phyloP scores from a whole-genome alignment of 73 alveolate species.

The Blepharisma japonicum region DNA sequence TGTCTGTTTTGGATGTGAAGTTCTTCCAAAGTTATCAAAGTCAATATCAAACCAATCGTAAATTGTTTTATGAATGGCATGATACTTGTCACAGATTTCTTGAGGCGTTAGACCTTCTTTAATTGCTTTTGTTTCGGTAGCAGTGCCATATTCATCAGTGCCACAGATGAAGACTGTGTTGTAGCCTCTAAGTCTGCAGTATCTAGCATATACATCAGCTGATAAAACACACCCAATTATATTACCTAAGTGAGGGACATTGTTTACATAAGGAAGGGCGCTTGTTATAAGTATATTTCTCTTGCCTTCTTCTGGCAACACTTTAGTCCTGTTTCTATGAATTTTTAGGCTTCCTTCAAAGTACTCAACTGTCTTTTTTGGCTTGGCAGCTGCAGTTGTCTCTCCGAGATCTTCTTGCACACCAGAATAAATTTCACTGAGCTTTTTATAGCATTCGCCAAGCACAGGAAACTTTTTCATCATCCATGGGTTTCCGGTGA shows the following conservation, averaged over 20 bases:
- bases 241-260: constrained; percentile 98
- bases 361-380: neutral
- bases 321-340: constrained; percentile 46
- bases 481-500: constrained; percentile 29
- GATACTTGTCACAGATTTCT: constrained; percentile 88
- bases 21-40: constrained; percentile 95
- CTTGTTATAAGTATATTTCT: constrained; percentile 92
- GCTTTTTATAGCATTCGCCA: neutral
- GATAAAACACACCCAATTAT: constrained; percentile 97
- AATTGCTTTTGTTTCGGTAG: constrained; percentile 97
- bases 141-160: constrained; percentile 99
- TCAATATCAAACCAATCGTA: constrained; percentile 99
- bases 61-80: constrained; percentile 76
- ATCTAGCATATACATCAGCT: constrained; percentile 98
- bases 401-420: constrained; percentile 9
- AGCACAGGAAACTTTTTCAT: constrained; percentile 2
- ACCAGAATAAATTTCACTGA: neutral
- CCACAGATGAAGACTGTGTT: constrained; percentile 96
- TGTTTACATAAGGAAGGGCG: constrained; percentile 98
- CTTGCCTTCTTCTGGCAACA: constrained; percentile 63
- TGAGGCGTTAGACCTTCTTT: constrained; percentile 87
- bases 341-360: constrained; percentile 1
- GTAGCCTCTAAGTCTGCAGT: constrained; percentile 89
- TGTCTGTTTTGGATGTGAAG: constrained; percentile 86
- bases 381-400: neutral